Conservation (phyloP, 2,329 filamentous ascomycete species). For the Colletotrichum ledebouriae region DNA sequence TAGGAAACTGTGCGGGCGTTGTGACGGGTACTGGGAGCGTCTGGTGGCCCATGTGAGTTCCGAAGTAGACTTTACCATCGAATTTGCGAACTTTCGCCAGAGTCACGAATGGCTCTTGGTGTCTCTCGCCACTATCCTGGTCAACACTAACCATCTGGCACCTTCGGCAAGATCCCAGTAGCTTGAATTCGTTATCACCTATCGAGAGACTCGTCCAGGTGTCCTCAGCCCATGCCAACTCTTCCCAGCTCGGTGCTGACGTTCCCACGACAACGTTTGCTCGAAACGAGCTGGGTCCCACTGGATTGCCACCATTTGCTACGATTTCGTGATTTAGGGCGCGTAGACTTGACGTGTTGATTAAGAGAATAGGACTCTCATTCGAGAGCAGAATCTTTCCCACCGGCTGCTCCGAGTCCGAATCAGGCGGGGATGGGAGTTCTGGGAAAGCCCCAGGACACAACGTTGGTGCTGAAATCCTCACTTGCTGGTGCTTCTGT, state of each 20-base stretch:
- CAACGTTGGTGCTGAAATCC: constrained; percentile 45
- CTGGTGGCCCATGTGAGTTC: constrained; percentile 79
- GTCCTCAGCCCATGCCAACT: constrained; percentile 82
- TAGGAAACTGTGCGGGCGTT: constrained; percentile 49
- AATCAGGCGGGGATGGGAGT: constrained; percentile 69
- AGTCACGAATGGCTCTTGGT: constrained; percentile 89
- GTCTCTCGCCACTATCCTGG: constrained; percentile 81
- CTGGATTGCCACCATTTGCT: constrained; percentile 70
- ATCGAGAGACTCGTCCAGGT: constrained; percentile 78
- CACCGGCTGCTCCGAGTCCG: constrained; percentile 61
- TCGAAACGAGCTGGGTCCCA: constrained; percentile 83
- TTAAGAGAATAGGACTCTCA: constrained; percentile 90
- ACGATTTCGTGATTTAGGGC: constrained; percentile 81
- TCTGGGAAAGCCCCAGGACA: constrained; percentile 68
- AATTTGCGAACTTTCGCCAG: constrained; percentile 88
- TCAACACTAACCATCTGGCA: constrained; percentile 98
- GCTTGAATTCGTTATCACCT: constrained; percentile 73
- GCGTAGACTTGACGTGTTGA: constrained; percentile 84
- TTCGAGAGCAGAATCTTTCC: constrained; percentile 85
- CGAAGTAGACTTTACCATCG: constrained; percentile 90
- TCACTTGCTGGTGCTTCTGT: constrained; percentile 65
- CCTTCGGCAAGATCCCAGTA: constrained; percentile 86
- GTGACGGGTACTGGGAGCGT: constrained; percentile 39
- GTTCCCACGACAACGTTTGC: constrained; percentile 86
- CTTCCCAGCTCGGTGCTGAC: constrained; percentile 53